These are phyloP conservation scores for Solanum appendiculatum DNA, from an alignment of 257 asterid genomes.

Conservation along the genomic window DNA sequence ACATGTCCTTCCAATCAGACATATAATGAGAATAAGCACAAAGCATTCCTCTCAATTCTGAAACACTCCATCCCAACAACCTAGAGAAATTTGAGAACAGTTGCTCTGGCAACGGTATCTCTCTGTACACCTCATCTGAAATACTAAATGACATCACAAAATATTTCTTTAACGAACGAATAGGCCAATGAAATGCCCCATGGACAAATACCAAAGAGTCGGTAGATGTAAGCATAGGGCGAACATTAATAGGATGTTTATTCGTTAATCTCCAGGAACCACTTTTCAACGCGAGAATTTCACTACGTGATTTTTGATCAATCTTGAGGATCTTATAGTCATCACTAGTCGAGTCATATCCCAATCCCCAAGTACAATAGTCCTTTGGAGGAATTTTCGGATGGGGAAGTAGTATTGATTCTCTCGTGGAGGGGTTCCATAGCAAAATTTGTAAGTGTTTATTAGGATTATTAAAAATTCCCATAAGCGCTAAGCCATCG, in stretches of 20 bases:
- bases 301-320: neutral
- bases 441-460: neutral
- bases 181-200: too few relatives aligned
- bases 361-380: neutral
- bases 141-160: too few relatives aligned
- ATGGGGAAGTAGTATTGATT: neutral
- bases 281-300: neutral
- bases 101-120: neutral
- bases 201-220: neutral
- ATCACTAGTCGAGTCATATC: neutral
- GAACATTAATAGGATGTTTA: neutral
- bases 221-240: neutral
- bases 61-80: neutral
- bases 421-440: neutral
- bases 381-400: neutral
- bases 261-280: neutral
- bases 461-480: too few relatives aligned
- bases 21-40: neutral
- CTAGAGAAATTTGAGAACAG: neutral
- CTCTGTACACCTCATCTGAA: neutral
- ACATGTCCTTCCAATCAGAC: too few relatives aligned
- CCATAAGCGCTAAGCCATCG: neutral
- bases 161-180: too few relatives aligned
- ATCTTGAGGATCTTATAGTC: neutral
- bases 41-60: neutral